Base-by-base conservation (phyloP, 768 basidiomycete genomes). In the Lyophyllum semitale region DNA sequence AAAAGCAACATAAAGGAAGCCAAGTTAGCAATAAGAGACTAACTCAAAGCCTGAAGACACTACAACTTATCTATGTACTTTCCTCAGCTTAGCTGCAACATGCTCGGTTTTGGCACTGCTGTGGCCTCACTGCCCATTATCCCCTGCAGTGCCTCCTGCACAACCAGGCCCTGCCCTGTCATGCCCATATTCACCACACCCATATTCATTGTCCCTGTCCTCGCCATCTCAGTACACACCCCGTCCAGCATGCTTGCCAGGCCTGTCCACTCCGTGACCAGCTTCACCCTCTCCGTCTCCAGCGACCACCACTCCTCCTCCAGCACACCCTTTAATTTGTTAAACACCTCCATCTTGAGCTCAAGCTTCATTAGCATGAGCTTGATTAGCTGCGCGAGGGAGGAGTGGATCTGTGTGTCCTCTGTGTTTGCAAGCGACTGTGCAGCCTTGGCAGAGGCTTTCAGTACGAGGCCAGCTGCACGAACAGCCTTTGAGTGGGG, bases 341-440 rank as follows among this genome's bases (percentile, higher is more conserved):
- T 96, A 65, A 98, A 98, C 69, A 95, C 92, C 1, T 83, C 73
- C 85, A 95, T 91, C 79, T 99, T 98, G 51, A 96, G 77, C 66
- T 98, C 95, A 32, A 98, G 84, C 71, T 98, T 98, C 45, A 81
- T 92, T 63, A 83, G 78, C 55, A 81, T 92, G 52, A 91, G 79
- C 71, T 92, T 89, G 73, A 99, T 91, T 55, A 99, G 80, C 33
- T 85, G 83, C 2, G 93, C 84, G 44, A 98, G 84, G 1, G 89
- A 81, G 54, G 82, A 77, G 32, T 87, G 84, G 53, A 99, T 91
- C 55, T 91, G 87, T 0, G 76, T 68, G 60, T 96, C 91, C 70
- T 97, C 95, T 0, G 90, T 86, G 8, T 84, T 77, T 0, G 95
- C 94, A 27, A 99, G 83, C 1, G 84, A 70, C 26, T 82, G 74